A percentile compares a stretch with the other conserved stretches of the same genome.
phyloP scores from a whole-genome alignment of 2,329 filamentous ascomycete genomes.

The Penicillium sp. region DNA sequence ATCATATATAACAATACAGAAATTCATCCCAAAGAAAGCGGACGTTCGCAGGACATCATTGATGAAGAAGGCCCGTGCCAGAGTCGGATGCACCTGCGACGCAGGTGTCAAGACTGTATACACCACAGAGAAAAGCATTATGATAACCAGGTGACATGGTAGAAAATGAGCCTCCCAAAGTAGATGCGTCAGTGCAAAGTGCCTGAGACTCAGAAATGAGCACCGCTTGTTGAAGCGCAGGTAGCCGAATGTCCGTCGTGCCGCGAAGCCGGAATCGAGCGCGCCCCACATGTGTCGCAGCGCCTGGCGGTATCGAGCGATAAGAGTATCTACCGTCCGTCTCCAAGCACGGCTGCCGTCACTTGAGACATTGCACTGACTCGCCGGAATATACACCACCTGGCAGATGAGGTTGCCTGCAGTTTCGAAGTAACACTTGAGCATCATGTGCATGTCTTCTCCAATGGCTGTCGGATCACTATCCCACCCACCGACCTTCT shows the following conservation, averaged over 20 bases:
- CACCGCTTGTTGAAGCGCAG: slow-evolving; percentile 19
- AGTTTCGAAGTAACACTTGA: slow-evolving; percentile 74
- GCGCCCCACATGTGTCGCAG: slow-evolving; percentile 75
- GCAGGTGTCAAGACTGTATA: slow-evolving; percentile 57
- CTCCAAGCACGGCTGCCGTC: slow-evolving; percentile 54
- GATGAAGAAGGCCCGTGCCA: slow-evolving; percentile 60
- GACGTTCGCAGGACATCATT: slow-evolving; percentile 61
- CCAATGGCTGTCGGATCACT: slow-evolving; percentile 69
- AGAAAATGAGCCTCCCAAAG: slow-evolving; percentile 75
- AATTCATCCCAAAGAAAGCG: slow-evolving; percentile 62
- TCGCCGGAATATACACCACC: slow-evolving; percentile 67
- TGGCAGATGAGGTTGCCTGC: slow-evolving; percentile 66
- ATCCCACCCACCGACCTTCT: slow-evolving; percentile 71
- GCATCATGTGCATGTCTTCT: slow-evolving; percentile 74
- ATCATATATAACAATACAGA: slow-evolving; percentile 68
- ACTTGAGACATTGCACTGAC: slow-evolving; percentile 69
- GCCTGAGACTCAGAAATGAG: slow-evolving; percentile 43
- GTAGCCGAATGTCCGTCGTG: slow-evolving; percentile 52
- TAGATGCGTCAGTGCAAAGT: slow-evolving; percentile 62
- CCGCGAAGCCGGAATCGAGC: slow-evolving; percentile 65
- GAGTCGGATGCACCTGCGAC: slow-evolving; percentile 51
- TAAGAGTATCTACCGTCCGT: slow-evolving; percentile 52
- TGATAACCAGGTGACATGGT: slow-evolving; percentile 65
- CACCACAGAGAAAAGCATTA: slow-evolving; percentile 62
- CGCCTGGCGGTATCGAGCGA: slow-evolving; percentile 69